These are phyloP conservation scores for Dianthus caryophyllus DNA, from an alignment of 148 eudicot species.

Conservation along the genomic window DNA sequence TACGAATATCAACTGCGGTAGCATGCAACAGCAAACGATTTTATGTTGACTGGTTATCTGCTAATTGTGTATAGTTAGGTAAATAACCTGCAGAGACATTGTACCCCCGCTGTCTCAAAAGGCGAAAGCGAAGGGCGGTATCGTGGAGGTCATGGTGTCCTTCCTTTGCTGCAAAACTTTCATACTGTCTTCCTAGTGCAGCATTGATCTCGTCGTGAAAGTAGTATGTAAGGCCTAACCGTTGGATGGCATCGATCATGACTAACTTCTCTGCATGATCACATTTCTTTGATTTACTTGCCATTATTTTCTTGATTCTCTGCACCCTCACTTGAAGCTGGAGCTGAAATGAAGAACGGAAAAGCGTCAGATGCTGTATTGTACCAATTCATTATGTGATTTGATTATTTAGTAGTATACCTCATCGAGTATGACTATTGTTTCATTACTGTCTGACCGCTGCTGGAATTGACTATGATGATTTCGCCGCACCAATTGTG, in stretches of 20 bases:
- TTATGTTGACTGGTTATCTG: background rate
- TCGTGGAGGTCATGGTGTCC: conserved; percentile 23
- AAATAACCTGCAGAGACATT: conserved; percentile 37
- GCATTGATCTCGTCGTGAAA: conserved; percentile 36
- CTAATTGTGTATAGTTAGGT: background rate
- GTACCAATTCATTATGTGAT: no score
- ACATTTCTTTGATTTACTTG: background rate
- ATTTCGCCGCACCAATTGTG: background rate
- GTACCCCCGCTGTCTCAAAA: conserved; percentile 47
- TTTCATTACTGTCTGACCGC: background rate
- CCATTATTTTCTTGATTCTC: conserved; percentile 14
- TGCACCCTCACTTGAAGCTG: conserved; percentile 5
- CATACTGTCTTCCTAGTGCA: conserved; percentile 15
- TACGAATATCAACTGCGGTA: no score
- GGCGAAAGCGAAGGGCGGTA: conserved; percentile 41
- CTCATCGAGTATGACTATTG: no score
- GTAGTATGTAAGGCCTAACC: conserved; percentile 34
- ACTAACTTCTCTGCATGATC: conserved; percentile 12
- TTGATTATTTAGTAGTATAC: no score
- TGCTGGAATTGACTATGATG: background rate
- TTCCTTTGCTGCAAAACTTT: background rate
- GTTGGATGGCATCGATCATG: conserved; percentile 30
- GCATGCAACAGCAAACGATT: no score
- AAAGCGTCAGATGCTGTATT: background rate
- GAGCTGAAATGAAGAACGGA: conserved; percentile 7